A percentile compares a stretch with the other conserved stretches of the same genome.
Evolutionary conservation across 495 filamentous ascomycete species (phyloP).

Genomic region (Penicillium psychrofluorescens): DNA sequence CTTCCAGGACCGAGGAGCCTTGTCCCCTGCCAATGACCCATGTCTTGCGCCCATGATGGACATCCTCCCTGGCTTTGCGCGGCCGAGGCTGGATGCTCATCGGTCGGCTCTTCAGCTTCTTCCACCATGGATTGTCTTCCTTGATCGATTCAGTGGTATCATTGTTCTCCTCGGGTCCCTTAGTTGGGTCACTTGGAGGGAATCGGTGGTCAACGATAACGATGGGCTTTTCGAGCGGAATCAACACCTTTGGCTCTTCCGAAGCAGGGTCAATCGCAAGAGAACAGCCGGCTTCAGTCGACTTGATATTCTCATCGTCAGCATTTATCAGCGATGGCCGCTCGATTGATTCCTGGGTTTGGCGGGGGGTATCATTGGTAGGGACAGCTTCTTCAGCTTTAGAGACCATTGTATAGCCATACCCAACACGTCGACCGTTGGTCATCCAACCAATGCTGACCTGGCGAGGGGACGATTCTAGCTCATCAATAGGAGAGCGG

Average conservation of each 20-base stretch:
- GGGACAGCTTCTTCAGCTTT: constrained; percentile 5
- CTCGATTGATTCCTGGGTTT: no score
- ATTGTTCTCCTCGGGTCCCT: no score
- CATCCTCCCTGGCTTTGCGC: neutral
- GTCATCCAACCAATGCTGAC: constrained; percentile 43
- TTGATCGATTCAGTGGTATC: no score
- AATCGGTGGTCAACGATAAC: no score
- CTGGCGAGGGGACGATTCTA: constrained; percentile 16
- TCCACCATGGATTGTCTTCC: neutral
- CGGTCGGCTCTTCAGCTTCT: neutral
- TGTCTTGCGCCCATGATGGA: neutral
- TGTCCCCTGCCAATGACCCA: neutral
- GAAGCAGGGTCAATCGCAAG: no score
- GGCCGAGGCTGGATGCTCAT: neutral
- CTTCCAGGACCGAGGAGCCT: neutral
- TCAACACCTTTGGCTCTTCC: no score
- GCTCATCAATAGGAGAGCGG: neutral
- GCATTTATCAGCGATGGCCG: no score
- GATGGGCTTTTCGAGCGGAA: no score
- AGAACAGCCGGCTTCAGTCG: no score
- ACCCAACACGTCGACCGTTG: constrained; percentile 34
- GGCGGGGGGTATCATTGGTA: no score
- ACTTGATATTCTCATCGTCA: no score
- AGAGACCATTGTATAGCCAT: constrained; percentile 33
- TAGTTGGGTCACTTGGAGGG: no score